Evolutionary conservation across 116 monocot genomes (phyloP), one percentile per base, ranked within the genome.

Genomic region (Papilionanthe hybrid): DNA sequence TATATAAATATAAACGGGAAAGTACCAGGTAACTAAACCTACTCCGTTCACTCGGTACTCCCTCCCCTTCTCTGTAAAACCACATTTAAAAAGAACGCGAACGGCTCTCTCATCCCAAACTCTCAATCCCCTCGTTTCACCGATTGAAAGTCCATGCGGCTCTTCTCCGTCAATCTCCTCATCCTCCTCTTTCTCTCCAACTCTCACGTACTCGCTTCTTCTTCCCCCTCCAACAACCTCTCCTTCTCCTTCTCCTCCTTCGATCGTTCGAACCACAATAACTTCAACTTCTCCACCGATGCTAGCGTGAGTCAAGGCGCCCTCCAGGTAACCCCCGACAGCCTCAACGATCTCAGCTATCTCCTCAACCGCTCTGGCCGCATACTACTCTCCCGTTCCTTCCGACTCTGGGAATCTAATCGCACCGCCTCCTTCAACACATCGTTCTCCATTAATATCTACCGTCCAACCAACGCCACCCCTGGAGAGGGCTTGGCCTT

Each of bases 251-350:
- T 82, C 75, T 50, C 85, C 58, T 81, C 77, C 28, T 86, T 88
- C 53, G 41, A 28, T 43, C 9, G 5, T 22, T 78, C 78, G n/a
- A 42, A 66, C 79, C 5, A 4, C 12, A 13, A 30, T 58, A 4
- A 17, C 81, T 69, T 68, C 86, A 43, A 3, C 80, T 74, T 72
- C 78, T 83, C 71, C 49, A 1, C 7, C 43, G 42, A 86, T 71
- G 79, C 91, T 57, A 5, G 0, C 5, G 5, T 75, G 45, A 17
- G 9, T 80, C 27, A 80, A 5, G 82, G 81, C 0, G 94, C 92
- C 37, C 87, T 96, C 23, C 96, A 96, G 80, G 65, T 96, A 87
- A 96, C 96, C 7, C 90, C 89, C 0, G 94, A 94, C 88, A 74
- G 75, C 68, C 0, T 0, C 74, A 97, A 92, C 85, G 12, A 19